A percentile compares a stretch with the other conserved stretches of the same genome.
phyloP scores from a whole-genome alignment of 441 rosid genomes.

The Mallotus japonicus region DNA sequence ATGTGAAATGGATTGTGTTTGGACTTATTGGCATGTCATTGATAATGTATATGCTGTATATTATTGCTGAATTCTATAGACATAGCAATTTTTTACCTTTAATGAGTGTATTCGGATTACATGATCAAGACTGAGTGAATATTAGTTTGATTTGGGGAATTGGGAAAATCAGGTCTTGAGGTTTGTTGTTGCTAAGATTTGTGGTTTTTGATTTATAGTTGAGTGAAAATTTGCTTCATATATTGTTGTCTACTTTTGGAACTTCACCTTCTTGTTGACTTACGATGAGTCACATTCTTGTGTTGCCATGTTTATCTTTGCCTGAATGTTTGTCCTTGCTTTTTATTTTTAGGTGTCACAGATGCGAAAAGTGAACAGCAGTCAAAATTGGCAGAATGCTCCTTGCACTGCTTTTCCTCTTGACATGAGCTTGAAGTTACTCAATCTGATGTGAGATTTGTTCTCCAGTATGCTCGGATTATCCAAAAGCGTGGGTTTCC shows the following conservation, averaged over 20 bases:
- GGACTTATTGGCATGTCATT: neutral
- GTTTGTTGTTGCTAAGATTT: neutral
- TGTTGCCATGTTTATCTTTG: neutral
- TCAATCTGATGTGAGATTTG: constrained; percentile 15
- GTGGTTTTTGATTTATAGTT: no score
- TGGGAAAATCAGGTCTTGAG: neutral
- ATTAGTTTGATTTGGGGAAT: neutral
- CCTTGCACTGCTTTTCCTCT: constrained; percentile 8
- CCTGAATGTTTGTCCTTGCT: constrained; percentile 12
- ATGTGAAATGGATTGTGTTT: neutral
- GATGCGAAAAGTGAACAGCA: constrained; percentile 84
- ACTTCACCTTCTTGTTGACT: no score
- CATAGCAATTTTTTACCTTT: neutral
- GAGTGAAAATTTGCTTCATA: neutral
- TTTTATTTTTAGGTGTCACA: constrained; percentile 56
- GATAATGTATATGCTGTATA: neutral
- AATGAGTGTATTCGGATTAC: neutral
- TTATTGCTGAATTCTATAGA: neutral
- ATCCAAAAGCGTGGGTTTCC: constrained; percentile 80
- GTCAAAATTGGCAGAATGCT: constrained; percentile 57
- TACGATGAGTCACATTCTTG: neutral
- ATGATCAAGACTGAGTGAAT: no score
- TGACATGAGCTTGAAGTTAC: constrained; percentile 1
- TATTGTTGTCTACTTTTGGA: no score
- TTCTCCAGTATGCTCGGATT: constrained; percentile 69